A percentile compares a stretch with the other conserved stretches of the same genome.
These are phyloP conservation scores for Vitis hybrid DNA, from an alignment of 177 flowering plant genomes.

Conservation along the genomic window DNA sequence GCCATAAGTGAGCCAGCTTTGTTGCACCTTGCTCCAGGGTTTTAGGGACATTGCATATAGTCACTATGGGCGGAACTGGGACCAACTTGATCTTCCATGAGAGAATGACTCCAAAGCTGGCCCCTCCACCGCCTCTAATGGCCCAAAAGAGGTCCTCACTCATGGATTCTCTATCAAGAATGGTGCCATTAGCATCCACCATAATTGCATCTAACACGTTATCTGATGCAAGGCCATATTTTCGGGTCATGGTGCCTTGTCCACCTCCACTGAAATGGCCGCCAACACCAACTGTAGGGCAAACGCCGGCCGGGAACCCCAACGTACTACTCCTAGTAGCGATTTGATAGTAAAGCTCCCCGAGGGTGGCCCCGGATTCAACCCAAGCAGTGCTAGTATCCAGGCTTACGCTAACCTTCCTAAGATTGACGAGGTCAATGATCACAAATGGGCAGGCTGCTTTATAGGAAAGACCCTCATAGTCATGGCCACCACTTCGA, in stretches of 20 bases:
- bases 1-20: constrained; percentile 15
- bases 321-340: constrained; percentile 2
- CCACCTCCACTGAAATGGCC: constrained; percentile 9
- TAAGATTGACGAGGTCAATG: constrained; percentile 14
- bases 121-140: constrained; percentile 26
- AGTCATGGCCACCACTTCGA: constrained; percentile 25
- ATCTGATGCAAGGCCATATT: constrained; percentile 24
- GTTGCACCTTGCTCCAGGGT: constrained; percentile 5
- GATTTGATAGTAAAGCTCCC: constrained; percentile 17
- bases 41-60: constrained; percentile 4
- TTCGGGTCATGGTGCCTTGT: constrained; percentile 8
- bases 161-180: constrained; percentile 15
- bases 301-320: constrained; percentile 19
- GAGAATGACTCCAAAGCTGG: constrained; percentile 16
- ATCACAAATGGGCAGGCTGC: constrained; percentile 10
- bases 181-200: constrained; percentile 13
- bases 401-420: constrained; percentile 11
- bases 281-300: background rate
- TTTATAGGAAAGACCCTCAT: no score
- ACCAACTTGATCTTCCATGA: constrained; percentile 20
- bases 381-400: constrained; percentile 16
- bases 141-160: constrained; percentile 27
- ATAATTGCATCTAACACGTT: constrained; percentile 14
- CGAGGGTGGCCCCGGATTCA: constrained; percentile 17
- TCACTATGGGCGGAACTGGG: constrained; percentile 14